Evolutionary conservation across 2,329 filamentous ascomycete species (phyloP).

Genomic region (Xylaria sp.): DNA sequence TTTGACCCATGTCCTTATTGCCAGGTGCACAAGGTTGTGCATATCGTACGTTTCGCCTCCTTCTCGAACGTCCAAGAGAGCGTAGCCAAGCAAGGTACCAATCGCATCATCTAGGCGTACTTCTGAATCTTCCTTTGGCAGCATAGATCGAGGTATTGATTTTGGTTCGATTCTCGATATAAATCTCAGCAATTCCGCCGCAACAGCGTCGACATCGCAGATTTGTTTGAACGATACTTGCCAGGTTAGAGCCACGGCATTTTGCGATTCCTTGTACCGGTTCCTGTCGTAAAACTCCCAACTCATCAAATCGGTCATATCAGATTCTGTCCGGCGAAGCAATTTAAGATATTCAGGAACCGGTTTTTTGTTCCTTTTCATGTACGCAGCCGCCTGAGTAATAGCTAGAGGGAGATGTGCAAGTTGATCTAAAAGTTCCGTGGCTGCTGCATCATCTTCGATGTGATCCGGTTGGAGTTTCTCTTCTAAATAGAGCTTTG

Average conservation of each 20-base stretch:
- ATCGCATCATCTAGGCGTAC: constrained; percentile 2
- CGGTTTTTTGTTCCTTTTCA: background rate
- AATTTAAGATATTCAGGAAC: constrained; percentile 30
- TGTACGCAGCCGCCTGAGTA: background rate
- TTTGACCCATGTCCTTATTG: constrained; percentile 15
- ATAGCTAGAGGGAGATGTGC: background rate
- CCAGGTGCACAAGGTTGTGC: constrained; percentile 24
- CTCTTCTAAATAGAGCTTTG: background rate
- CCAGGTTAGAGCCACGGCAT: constrained; percentile 52
- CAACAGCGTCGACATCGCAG: constrained; percentile 39
- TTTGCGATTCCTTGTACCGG: constrained; percentile 47
- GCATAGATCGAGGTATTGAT: constrained; percentile 50
- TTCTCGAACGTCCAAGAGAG: constrained; percentile 13
- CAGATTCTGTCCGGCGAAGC: constrained; percentile 47
- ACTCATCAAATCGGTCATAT: constrained; percentile 48
- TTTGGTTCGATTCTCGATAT: constrained; percentile 53
- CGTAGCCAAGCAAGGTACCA: constrained; percentile 16
- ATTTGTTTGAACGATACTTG: constrained; percentile 49
- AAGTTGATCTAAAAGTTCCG: background rate
- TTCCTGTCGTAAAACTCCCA: constrained; percentile 49
- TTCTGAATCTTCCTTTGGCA: constrained; percentile 40
- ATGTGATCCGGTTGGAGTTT: background rate
- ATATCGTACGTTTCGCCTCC: constrained; percentile 19
- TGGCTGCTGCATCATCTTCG: background rate
- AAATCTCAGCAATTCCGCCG: constrained; percentile 51